Evolutionary conservation across 768 basidiomycete species (phyloP).

Genomic region (Suillus cothurnatus): DNA sequence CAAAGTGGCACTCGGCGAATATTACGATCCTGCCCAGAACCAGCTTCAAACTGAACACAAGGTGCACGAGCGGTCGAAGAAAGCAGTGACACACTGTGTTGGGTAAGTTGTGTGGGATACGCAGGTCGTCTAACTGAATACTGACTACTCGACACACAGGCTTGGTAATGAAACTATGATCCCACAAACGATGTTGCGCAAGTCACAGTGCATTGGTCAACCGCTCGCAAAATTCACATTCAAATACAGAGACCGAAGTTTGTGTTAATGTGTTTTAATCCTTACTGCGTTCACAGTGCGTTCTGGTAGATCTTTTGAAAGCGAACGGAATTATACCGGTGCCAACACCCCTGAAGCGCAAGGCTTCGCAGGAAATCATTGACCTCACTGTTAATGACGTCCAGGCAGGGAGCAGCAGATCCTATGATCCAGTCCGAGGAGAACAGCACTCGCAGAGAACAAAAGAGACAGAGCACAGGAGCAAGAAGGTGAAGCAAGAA

Average conservation of each 20-base stretch:
- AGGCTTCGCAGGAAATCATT: constrained; percentile 17
- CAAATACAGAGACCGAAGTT: constrained; percentile 32
- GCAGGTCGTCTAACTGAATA: constrained; percentile 11
- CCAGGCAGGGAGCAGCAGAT: constrained; percentile 17
- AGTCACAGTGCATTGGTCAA: not conserved
- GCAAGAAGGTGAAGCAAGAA: constrained; percentile 33
- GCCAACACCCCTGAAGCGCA: constrained; percentile 11
- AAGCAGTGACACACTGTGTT: constrained; percentile 32
- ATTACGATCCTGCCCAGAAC: not conserved
- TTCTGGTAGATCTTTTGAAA: constrained; percentile 26
- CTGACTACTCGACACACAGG: constrained; percentile 13
- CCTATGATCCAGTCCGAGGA: constrained; percentile 11
- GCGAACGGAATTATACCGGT: constrained; percentile 29
- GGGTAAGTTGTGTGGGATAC: constrained; percentile 27
- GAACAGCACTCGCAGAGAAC: not conserved
- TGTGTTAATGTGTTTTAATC: constrained; percentile 9
- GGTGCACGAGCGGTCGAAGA: constrained; percentile 34
- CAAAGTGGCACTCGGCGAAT: not conserved
- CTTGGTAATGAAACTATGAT: constrained; percentile 24
- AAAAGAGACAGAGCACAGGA: constrained; percentile 12
- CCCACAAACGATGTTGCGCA: not conserved
- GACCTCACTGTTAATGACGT: constrained; percentile 22
- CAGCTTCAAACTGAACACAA: constrained; percentile 16
- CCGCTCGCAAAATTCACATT: constrained; percentile 32
- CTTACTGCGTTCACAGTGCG: not conserved